Evolutionary conservation across 768 basidiomycete genomes (phyloP), one percentile per base, ranked within the genome.

Genomic region (Galerina marginata): DNA sequence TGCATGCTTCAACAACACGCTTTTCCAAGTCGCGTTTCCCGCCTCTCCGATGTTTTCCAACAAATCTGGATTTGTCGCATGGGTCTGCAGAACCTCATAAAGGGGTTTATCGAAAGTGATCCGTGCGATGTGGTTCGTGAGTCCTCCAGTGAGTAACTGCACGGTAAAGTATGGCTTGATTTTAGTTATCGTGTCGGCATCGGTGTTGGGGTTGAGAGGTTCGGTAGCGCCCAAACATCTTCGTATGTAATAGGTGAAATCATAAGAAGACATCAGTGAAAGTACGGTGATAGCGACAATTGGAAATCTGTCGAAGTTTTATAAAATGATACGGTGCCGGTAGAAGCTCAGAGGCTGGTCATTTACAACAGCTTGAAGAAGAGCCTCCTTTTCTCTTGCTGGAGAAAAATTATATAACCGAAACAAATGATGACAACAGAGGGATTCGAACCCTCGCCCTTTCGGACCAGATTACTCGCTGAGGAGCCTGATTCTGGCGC

Each of bases 381-480:
- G 20, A n/a, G n/a, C n/a, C n/a, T n/a, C n/a, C n/a, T n/a, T 29
- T 29, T 29, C 29, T 29, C 6, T 7, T 33, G 29, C 2, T 33
- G 4, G 29, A 33, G 29, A 33, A 33, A 11, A 39, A 15, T 26
- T 16, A 48, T 11, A n/a, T n/a, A n/a, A n/a, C n/a, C n/a, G n/a
- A n/a, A n/a, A n/a, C n/a, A n/a, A n/a, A n/a, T n/a, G n/a, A 16
- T 71, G 70, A 71, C 70, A 71, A 71, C 70, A 71, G 70, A 65
- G 70, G 63, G 70, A 71, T 71, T 71, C 70, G 70, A 71, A 71
- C 70, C 63, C 70, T 65, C 70, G 70, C 70, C 70, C 68, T 69
- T 68, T 64, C 67, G 67, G 71, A 71, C 71, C 66, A 70, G 71
- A 69, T 68, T 9, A 51, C 23, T 33, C 47, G 3, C 2, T 47